Evolutionary conservation across 2,329 filamentous ascomycete genomes (phyloP), one percentile per base, ranked within the genome.

Genomic region (Aspergillus clavatus): DNA sequence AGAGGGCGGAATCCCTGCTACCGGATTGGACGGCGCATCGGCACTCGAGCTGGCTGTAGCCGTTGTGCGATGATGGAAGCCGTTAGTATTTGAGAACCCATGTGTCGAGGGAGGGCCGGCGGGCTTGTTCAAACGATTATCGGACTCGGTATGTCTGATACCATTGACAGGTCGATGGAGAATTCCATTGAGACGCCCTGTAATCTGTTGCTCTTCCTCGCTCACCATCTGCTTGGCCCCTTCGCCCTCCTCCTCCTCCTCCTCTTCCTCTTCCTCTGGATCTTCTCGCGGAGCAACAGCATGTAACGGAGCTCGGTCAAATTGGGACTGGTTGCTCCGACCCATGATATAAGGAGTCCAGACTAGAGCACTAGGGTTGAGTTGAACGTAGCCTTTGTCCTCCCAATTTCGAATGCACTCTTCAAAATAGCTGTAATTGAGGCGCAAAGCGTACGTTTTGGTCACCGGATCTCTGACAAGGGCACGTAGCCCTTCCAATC

Each of bases 281-380:
- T 59, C 89, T 50, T 94, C 89, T 27, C 91, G 82, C 4, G 86
- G 89, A 10, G 91, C 91, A 43, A 97, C 87, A 1, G 91, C 86
- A 53, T 88, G 90, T 45, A 97, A 73, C 5, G 87, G 87, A 5
- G 84, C 87, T 40, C 89, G 80, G 61, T 95, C 89, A 57, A 93
- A 91, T 58, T 88, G 87, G 3, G 84, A 85, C 27, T 86, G 81
- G 55, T 86, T 90, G 65, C 81, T 85, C 37, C 89, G 82, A 21
- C 93, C 91, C 89, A 96, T 97, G 33, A 97, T 83, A 64, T 95
- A 98, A 0, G 93, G 93, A 11, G 90, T 96, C 93, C 93, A 98
- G 8, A 90, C 85, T 21, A 98, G 76, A 14, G 83, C 83, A 36
- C 85, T 82, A 0, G 86, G 81, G 54, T 93, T 86, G 27, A 98